Evolutionary conservation across 306 rosid genomes (phyloP).

Genomic region (Quercus rubra): DNA sequence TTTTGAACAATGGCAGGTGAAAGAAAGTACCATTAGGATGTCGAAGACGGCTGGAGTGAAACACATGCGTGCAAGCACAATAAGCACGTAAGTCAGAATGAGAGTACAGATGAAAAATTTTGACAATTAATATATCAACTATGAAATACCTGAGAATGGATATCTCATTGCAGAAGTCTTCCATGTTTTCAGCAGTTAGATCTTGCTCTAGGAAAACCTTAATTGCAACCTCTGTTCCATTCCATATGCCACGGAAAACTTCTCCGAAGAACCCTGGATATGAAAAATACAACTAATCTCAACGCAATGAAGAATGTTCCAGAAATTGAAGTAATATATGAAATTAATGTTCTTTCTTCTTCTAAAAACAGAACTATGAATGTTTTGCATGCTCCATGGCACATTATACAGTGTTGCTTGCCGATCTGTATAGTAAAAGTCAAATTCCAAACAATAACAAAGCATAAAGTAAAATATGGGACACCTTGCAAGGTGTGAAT

Average conservation of each 20-base stretch:
- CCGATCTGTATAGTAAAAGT: not conserved
- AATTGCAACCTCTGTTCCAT: conserved; percentile 96
- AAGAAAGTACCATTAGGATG: conserved; percentile 88
- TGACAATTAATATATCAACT: conserved; percentile 12
- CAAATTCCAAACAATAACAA: not conserved
- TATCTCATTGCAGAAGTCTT: conserved; percentile 97
- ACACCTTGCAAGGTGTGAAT: not conserved
- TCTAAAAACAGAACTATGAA: not conserved
- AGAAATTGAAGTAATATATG: not conserved
- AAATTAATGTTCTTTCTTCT: not conserved
- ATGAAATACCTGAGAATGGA: conserved; percentile 77
- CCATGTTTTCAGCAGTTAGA: conserved; percentile 92
- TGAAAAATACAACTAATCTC: conserved; percentile 9
- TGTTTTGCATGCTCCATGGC: not conserved
- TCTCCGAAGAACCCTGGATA: conserved; percentile 93
- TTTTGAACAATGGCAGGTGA: conserved; percentile 19
- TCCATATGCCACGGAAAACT: conserved; percentile 95
- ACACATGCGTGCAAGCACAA: conserved; percentile 18
- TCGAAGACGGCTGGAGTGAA: conserved; percentile 79
- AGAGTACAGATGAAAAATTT: conserved; percentile 6
- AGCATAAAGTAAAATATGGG: no score
- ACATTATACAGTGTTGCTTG: not conserved
- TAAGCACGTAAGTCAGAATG: conserved; percentile 34
- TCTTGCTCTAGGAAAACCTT: conserved; percentile 97
- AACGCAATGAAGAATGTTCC: not conserved